Evolutionary conservation across 2,329 filamentous ascomycete species (phyloP).

Genomic region (Beauveria sp.): DNA sequence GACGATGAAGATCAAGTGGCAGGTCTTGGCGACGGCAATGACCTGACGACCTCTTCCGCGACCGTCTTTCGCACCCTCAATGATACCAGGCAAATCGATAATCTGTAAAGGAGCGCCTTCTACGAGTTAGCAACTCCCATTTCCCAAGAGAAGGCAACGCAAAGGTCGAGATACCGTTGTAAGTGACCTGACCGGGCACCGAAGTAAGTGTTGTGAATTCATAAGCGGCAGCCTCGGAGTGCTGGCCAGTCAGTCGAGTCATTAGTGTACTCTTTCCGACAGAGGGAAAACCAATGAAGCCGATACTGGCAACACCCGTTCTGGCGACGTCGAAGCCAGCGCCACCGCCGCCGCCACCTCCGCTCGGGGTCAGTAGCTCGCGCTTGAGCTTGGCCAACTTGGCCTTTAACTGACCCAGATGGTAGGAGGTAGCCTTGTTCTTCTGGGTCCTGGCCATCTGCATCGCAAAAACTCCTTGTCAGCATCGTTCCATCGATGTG

Average conservation of each 20-base stretch:
- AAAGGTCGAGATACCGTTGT: constrained; percentile 58
- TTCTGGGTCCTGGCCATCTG: constrained; percentile 96
- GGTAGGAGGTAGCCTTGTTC: constrained; percentile 91
- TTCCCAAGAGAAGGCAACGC: too few relatives aligned
- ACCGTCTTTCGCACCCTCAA: constrained; percentile 96
- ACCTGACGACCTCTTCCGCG: constrained; percentile 96
- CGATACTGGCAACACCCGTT: constrained; percentile 93
- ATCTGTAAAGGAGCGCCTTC: constrained; percentile 88
- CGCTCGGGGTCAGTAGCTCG: constrained; percentile 80
- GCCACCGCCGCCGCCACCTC: constrained; percentile 77
- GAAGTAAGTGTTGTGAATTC: constrained; percentile 98
- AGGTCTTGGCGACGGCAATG: constrained; percentile 97
- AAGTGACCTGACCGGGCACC: constrained; percentile 89
- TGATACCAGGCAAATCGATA: constrained; percentile 96
- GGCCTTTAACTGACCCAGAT: constrained; percentile 93
- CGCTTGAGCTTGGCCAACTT: constrained; percentile 97
- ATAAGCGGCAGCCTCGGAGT: constrained; percentile 94
- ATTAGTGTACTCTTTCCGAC: constrained; percentile 98
- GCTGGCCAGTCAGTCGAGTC: constrained; percentile 88
- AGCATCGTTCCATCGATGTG: neutral
- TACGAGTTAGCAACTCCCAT: constrained; percentile 1
- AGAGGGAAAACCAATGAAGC: constrained; percentile 96
- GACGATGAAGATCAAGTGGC: constrained; percentile 97
- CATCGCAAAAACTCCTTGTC: constrained; percentile 12
- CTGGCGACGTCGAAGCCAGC: constrained; percentile 94